Base-by-base conservation (phyloP, 768 basidiomycete genomes). In the Pleurotus citrinopileatus region DNA sequence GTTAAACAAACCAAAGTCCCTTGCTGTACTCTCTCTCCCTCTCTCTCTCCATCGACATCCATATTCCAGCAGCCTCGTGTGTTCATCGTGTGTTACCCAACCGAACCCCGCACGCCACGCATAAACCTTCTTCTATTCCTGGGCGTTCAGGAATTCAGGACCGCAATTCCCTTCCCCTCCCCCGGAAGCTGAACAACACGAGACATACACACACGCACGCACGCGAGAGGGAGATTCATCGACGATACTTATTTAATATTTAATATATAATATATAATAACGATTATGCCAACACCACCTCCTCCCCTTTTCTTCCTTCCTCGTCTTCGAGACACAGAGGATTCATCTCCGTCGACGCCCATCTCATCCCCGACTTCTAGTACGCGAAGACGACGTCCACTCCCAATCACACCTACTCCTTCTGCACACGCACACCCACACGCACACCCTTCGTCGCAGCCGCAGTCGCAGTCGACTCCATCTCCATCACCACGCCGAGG, bases 291-390 rank as follows among this genome's bases (percentile, higher is more conserved):
- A 44, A 13, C n/a, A n/a, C n/a, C n/a, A n/a, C n/a, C n/a, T n/a
- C n/a, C 43, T 44, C 43, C 43, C 25, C 43, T 44, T 44, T 27
- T 44, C 43, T 44, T 44, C 22, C 43, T 44, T 17, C 43, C 43
- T 44, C 43, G 43, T 44, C 26, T 44, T 8, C 43, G 25, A 12
- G 43, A 44, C 43, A 27, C 10, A 23, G 22, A 44, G 9, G 5
- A 9, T 23, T 44, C 43, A 44, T 44, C 43, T 23, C 20, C 43
- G 26, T 25, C 43, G 26, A 44, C 43, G 26, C 43, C 25, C 43
- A 44, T 22, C 22, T 44, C 43, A 25, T 44, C 43, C 43, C 43
- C 43, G 10, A 22, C 43, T 13, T 25, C 43, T 17, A 44, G 43
- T 17, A 25, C 43, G 10, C 43, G 43, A 44, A 44, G 43, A 26